Conservation (phyloP, 768 basidiomycete species). For the Sporobolomyces roseus region DNA sequence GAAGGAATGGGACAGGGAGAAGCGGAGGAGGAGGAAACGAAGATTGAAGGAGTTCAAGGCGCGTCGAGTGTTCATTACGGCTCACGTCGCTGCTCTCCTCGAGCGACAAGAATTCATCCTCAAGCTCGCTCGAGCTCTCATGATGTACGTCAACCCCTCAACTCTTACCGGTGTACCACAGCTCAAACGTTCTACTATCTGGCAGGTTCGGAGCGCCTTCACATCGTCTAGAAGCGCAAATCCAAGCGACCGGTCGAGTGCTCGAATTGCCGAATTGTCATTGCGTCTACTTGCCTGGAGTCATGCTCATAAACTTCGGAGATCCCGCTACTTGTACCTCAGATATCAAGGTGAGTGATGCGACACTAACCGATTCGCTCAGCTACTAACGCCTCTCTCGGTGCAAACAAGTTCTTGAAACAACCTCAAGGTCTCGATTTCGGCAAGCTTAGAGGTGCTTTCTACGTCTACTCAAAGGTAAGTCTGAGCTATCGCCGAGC, state of each 20-base stretch:
- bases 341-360: conserved; percentile 57
- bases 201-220: conserved; percentile 50
- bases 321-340: conserved; percentile 75
- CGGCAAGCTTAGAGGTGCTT: conserved; percentile 58
- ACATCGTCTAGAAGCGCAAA: conserved; percentile 55
- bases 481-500: not conserved
- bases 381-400: too few relatives aligned
- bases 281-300: conserved; percentile 51
- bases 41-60: conserved; percentile 57
- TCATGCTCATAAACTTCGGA: conserved; percentile 75
- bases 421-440: conserved; percentile 59
- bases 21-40: conserved; percentile 51
- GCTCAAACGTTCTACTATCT: too few relatives aligned
- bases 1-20: conserved; percentile 44
- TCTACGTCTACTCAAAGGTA: conserved; percentile 40
- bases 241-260: conserved; percentile 54
- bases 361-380: too few relatives aligned
- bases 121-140: conserved; percentile 53
- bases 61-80: conserved; percentile 66
- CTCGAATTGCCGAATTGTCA: conserved; percentile 51
- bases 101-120: conserved; percentile 54
- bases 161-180: too few relatives aligned
- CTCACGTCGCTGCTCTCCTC: conserved; percentile 56
- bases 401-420: conserved; percentile 45
- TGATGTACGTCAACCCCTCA: conserved; percentile 48